These are phyloP conservation scores for Penicillium occitanis DNA, from an alignment of 2,329 filamentous ascomycete species.

Conservation along the genomic window DNA sequence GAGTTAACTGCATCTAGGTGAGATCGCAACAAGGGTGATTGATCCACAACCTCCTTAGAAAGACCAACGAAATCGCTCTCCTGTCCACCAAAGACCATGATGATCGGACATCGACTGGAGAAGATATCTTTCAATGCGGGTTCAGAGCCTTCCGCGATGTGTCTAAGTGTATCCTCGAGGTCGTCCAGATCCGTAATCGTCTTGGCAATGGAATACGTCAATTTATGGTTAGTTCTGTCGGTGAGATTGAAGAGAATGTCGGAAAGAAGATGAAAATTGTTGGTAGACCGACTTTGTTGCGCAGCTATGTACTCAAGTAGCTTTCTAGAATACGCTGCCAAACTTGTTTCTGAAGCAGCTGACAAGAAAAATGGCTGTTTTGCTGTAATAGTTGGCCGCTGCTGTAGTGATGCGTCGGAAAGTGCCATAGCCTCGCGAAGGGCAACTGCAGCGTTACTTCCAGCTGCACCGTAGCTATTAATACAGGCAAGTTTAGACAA, in stretches of 20 bases:
- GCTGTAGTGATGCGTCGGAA: background rate
- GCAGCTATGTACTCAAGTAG: background rate
- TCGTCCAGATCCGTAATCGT: slow-evolving; percentile 2
- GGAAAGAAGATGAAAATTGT: background rate
- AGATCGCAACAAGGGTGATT: slow-evolving; percentile 29
- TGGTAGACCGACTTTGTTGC: background rate
- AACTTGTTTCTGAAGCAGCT: slow-evolving; percentile 8
- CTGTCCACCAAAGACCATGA: slow-evolving; percentile 46
- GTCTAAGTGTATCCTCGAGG: background rate
- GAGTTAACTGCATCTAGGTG: slow-evolving; percentile 40
- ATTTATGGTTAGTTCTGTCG: slow-evolving; percentile 11
- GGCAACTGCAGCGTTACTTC: slow-evolving; percentile 32
- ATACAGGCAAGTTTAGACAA: slow-evolving; percentile 24
- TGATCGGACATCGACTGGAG: slow-evolving; percentile 25
- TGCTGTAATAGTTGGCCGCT: slow-evolving; percentile 3
- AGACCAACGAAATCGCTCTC: slow-evolving; percentile 31
- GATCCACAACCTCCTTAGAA: slow-evolving; percentile 31
- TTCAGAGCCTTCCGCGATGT: background rate
- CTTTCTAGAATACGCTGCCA: slow-evolving; percentile 13
- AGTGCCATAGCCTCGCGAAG: slow-evolving; percentile 22
- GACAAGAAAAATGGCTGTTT: slow-evolving; percentile 16
- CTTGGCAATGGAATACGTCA: slow-evolving; percentile 8
- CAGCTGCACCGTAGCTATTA: slow-evolving; percentile 34
- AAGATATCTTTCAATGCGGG: background rate
- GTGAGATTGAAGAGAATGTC: slow-evolving; percentile 14